Conservation (phyloP, 805 yeast genomes). For the Saccharomycopsis sp. region DNA sequence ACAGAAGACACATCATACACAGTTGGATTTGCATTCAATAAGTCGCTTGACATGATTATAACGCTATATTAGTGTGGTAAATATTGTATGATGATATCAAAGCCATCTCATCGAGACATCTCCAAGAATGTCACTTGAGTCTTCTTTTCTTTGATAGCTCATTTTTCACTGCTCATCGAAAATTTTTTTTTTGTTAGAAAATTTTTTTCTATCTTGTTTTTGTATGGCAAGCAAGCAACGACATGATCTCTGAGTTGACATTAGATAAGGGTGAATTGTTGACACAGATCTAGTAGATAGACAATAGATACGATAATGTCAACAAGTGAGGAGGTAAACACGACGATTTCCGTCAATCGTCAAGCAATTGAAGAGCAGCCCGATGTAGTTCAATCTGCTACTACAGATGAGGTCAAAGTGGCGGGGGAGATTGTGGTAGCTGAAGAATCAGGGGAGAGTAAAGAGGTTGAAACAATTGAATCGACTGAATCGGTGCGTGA, state of each 20-base stretch:
- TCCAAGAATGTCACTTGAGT: background rate
- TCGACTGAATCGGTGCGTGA: no score
- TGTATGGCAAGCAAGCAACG: background rate
- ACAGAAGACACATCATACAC: constrained; percentile 68
- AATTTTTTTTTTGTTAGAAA: background rate
- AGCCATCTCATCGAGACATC: background rate
- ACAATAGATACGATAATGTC: background rate
- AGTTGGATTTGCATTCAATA: constrained; percentile 87
- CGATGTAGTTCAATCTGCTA: background rate
- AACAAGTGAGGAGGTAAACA: background rate
- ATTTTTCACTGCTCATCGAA: background rate
- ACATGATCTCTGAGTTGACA: no score
- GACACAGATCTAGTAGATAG: no score
- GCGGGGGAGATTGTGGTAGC: no score
- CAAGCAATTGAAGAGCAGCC: background rate
- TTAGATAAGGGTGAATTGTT: no score
- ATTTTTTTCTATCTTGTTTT: background rate
- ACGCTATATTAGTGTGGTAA: no score
- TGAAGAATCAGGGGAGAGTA: no score
- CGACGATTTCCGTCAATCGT: background rate
- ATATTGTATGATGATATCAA: background rate
- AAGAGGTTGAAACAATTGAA: no score
- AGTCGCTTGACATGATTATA: constrained; percentile 57
- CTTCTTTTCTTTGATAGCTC: background rate
- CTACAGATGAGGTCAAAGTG: no score